These are phyloP conservation scores for Stagonosporopsis rhizophila DNA, from an alignment of 2,329 filamentous ascomycete genomes.

Conservation along the genomic window DNA sequence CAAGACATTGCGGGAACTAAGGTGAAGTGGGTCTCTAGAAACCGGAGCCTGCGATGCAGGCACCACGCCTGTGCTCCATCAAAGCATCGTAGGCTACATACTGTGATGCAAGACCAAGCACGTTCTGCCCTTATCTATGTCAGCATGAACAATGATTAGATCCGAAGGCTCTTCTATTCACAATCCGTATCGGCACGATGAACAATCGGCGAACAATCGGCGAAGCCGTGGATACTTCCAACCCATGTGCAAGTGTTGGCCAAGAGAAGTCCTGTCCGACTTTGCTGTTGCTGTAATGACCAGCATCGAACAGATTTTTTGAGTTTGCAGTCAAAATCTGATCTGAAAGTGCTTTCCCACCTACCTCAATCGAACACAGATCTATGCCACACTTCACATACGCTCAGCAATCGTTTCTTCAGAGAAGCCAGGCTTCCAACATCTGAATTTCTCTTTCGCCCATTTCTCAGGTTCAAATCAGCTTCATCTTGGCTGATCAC, in stretches of 20 bases:
- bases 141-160: neutral
- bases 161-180: no score
- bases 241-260: neutral
- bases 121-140: neutral
- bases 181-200: neutral
- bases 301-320: neutral
- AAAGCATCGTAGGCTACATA: no score
- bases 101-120: neutral
- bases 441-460: neutral
- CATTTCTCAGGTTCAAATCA: neutral
- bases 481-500: neutral
- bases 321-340: neutral
- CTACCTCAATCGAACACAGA: neutral
- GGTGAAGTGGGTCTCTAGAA: neutral
- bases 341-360: neutral
- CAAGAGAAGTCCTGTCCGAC: slow-evolving; percentile 1
- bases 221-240: slow-evolving; percentile 6
- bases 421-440: neutral
- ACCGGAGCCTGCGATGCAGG: no score
- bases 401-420: neutral
- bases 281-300: neutral
- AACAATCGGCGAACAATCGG: slow-evolving; percentile 12
- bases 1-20: neutral
- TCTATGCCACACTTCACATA: neutral
- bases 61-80: no score